A percentile compares a stretch with the other conserved stretches of the same genome.
Conservation (phyloP, 495 filamentous ascomycete genomes). For the Symbiotaphrina buchneri region DNA sequence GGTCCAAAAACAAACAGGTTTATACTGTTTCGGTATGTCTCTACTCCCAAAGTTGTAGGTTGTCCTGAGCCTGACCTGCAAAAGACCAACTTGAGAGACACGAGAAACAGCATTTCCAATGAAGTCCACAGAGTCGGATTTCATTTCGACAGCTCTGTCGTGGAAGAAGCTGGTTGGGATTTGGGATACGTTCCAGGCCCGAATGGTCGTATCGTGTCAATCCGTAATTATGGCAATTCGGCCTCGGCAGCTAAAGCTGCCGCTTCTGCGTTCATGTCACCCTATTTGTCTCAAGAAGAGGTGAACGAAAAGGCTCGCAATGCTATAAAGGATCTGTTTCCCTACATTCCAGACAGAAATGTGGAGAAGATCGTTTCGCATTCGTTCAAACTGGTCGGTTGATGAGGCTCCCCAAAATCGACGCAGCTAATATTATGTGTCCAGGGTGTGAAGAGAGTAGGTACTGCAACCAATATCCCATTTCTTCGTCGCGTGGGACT, state of each 20-base stretch:
- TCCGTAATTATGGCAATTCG: no score
- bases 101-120: constrained; percentile 31
- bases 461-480: constrained; percentile 38
- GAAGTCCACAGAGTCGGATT: constrained; percentile 65
- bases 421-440: constrained; percentile 8
- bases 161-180: constrained; percentile 27
- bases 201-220: no score
- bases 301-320: constrained; percentile 52
- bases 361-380: constrained; percentile 53
- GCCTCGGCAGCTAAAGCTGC: no score
- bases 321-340: constrained; percentile 63
- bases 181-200: no score
- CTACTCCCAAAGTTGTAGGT: not conserved
- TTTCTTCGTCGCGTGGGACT: constrained; percentile 59
- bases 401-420: no score
- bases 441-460: constrained; percentile 37
- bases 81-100: no score
- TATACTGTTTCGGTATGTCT: constrained; percentile 59
- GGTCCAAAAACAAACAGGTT: constrained; percentile 39
- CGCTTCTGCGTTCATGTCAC: no score
- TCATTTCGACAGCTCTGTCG: constrained; percentile 39
- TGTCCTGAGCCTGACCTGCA: not conserved
- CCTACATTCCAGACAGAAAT: constrained; percentile 61
- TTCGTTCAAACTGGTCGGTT: constrained; percentile 60
- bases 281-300: constrained; percentile 26